These are phyloP conservation scores for Penicillium thymicola DNA, from an alignment of 2,329 filamentous ascomycete genomes.

Conservation along the genomic window DNA sequence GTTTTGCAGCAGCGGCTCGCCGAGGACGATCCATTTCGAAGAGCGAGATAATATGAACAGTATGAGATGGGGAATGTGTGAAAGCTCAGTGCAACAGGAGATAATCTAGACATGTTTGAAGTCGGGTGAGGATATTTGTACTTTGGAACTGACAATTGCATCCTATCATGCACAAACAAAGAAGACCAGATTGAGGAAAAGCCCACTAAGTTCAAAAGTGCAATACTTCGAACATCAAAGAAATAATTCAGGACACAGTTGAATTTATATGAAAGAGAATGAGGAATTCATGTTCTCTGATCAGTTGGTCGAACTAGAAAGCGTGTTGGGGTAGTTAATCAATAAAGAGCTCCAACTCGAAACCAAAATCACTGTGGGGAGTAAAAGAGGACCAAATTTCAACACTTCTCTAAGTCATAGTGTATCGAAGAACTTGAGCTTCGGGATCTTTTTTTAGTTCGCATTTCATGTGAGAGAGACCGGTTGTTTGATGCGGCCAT, in stretches of 20 bases:
- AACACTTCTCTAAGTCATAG: background rate
- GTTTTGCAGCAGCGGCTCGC: background rate
- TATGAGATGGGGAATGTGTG: background rate
- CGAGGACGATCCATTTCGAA: background rate
- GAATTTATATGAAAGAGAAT: background rate
- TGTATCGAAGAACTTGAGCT: background rate
- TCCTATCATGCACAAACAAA: background rate
- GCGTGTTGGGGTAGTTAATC: too few species aligned
- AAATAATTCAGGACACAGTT: background rate
- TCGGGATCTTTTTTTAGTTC: background rate
- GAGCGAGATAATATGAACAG: background rate
- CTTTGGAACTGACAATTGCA: background rate
- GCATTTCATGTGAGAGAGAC: background rate
- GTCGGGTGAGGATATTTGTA: background rate
- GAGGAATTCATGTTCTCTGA: background rate
- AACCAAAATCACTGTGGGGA: background rate
- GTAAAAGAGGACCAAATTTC: background rate
- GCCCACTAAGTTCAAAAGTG: background rate
- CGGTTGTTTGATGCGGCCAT: too few species aligned
- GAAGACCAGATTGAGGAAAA: background rate
- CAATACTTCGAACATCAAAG: background rate
- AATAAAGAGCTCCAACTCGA: background rate
- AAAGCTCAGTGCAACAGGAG: background rate
- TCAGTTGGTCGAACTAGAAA: background rate
- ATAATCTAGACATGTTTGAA: background rate